Evolutionary conservation across 2,329 filamentous ascomycete species (phyloP).

Genomic region (Eutypa lata): DNA sequence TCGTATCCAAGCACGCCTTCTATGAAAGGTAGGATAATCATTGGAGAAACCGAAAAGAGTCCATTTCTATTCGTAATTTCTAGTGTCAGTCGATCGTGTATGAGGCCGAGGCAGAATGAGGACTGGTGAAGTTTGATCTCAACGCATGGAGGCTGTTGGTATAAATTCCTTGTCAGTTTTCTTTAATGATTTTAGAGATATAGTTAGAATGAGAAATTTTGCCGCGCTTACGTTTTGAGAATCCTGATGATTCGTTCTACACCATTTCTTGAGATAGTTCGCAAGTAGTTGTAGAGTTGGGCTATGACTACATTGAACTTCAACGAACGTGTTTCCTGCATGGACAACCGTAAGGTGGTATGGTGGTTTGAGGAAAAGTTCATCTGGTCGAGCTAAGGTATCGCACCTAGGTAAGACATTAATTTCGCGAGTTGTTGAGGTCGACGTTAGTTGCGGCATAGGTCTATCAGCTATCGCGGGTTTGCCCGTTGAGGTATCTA

Average conservation of each 20-base stretch:
- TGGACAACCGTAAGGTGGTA: constrained; percentile 43
- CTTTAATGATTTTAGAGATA: background rate
- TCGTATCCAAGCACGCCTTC: constrained; percentile 47
- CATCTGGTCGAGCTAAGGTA: constrained; percentile 42
- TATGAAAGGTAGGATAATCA: constrained; percentile 42
- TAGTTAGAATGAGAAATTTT: background rate
- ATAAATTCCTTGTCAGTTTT: background rate
- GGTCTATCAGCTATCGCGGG: constrained; percentile 8
- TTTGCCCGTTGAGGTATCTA: constrained; percentile 27
- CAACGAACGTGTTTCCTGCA: constrained; percentile 28
- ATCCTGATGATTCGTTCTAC: constrained; percentile 38
- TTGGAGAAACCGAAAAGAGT: constrained; percentile 35
- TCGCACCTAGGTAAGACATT: constrained; percentile 39
- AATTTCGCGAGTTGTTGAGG: constrained; percentile 2
- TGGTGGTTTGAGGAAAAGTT: constrained; percentile 44
- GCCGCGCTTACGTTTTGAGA: constrained; percentile 12
- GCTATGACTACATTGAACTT: constrained; percentile 46
- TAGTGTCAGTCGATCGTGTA: constrained; percentile 42
- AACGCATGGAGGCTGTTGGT: constrained; percentile 37
- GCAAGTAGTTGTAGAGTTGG: constrained; percentile 41
- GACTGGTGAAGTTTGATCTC: constrained; percentile 41
- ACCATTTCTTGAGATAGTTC: constrained; percentile 47
- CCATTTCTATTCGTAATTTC: constrained; percentile 31
- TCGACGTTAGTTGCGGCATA: background rate
- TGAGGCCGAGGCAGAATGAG: constrained; percentile 40